Conservation (phyloP, 2,329 filamentous ascomycete species). For the Orbilia blumenaviensis region DNA sequence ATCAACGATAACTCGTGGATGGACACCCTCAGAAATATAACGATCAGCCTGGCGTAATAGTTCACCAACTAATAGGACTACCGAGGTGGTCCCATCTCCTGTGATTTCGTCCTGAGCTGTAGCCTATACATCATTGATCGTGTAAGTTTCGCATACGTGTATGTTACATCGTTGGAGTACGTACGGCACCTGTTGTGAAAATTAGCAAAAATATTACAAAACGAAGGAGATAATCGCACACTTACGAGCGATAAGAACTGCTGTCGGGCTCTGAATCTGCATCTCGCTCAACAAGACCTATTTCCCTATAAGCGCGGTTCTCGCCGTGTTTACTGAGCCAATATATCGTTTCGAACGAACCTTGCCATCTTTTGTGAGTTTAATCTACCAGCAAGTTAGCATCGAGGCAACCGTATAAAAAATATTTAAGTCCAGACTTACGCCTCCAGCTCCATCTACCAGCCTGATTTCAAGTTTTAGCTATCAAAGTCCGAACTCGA, state of each 20-base stretch:
- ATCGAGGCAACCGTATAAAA: slow-evolving; percentile 52
- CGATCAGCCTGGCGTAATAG: slow-evolving; percentile 96
- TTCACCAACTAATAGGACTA: slow-evolving; percentile 94
- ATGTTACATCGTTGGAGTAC: slow-evolving; percentile 16
- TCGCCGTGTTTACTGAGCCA: slow-evolving; percentile 67
- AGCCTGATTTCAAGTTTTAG: slow-evolving; percentile 64
- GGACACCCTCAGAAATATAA: slow-evolving; percentile 95
- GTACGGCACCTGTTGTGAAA: slow-evolving; percentile 48
- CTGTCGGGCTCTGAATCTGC: slow-evolving; percentile 99
- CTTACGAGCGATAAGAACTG: slow-evolving; percentile 77
- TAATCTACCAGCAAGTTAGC: slow-evolving; percentile 72
- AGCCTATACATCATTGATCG: slow-evolving; percentile 69
- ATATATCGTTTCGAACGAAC: slow-evolving; percentile 65
- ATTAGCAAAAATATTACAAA: background rate
- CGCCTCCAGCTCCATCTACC: slow-evolving; percentile 75
- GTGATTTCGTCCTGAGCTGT: slow-evolving; percentile 99
- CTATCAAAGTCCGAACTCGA: background rate
- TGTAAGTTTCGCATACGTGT: slow-evolving; percentile 38
- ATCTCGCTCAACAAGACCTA: slow-evolving; percentile 70
- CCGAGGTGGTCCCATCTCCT: slow-evolving; percentile 95
- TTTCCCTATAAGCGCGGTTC: slow-evolving; percentile 50
- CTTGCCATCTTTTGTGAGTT: slow-evolving; percentile 98
- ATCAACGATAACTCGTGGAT: slow-evolving; percentile 95
- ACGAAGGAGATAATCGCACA: background rate
- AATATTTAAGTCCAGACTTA: slow-evolving; percentile 60